Base-by-base conservation (phyloP, 352 stramenopile species). In the Lagenidium sp. region DNA sequence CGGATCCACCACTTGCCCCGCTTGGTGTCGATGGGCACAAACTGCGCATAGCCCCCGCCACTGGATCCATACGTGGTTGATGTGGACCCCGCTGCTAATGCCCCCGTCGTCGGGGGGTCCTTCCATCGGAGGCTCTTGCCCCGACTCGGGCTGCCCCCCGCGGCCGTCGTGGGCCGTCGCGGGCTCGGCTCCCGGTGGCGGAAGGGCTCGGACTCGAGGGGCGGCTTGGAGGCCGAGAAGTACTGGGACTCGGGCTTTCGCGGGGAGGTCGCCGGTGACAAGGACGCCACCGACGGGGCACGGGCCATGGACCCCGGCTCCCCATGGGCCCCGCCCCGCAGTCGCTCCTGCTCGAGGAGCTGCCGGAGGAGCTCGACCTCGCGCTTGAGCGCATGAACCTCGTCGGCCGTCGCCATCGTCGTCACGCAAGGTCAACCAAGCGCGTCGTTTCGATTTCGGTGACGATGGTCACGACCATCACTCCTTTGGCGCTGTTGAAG, bases 1-100 rank as follows among this genome's bases (percentile, higher is more conserved):
- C 65, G 67, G 11, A 87, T 55, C 64, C 64, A 82, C 74, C 74
- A 87, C 49, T 84, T 87, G 40, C 66, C 74, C 11, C 64, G 57
- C 21, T 68, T 70, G 1, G 55, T 63, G 44, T 67, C 60, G 23
- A 77, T 58, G 5, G 59, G 51, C 0, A 64, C 47, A 36, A 80
- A 66, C 26, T 77, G 49, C n/a, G 67, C 37, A 29, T 63, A 48
- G 11, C 22, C 48, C 19, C 42, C 29, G 20, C 18, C n/a, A n/a
- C n/a, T n/a, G n/a, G n/a, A n/a, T n/a, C n/a, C n/a, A n/a, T n/a
- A n/a, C 28, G 28, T 32, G 8, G 28, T 32, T 8, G 28, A 32
- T 15, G 28, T 15, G 8, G 28, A 32, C 28, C 8, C 8, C 28
- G 28, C 8, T 13, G 28, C 8, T 25, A 39, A 35, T 32, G 19